Evolutionary conservation across 2,329 filamentous ascomycete species (phyloP), one percentile per base, ranked within the genome.

Genomic region (Daldinia sp.): DNA sequence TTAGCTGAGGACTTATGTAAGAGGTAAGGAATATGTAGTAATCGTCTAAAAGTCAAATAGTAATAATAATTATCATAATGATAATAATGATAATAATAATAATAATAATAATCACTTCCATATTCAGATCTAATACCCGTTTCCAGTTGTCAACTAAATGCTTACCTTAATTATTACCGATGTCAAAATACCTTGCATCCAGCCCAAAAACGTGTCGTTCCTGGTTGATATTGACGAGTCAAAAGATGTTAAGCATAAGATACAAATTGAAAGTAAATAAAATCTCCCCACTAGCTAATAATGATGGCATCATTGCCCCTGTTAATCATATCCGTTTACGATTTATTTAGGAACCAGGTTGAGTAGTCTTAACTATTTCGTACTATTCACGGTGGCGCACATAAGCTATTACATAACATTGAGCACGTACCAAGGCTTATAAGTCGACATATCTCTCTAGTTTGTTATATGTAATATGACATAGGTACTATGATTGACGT

Each of bases 321-420:
- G 61, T 57, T 18, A 54, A 62, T 65, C 65, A 50, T 61, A 53
- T 64, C 60, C 41, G 18, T 26, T 44, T 55, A 46, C 42, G 48
- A 15, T n/a, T 20, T 18, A 46, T 51, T 51, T 33, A 51, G 26
- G 9, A 51, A 15, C 46, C 13, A 39, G 12, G 7, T 37, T 37
- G 10, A 9, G 9, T 37, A 37, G 7, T 13, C 35, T 41, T 48
- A 59, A n/a, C 20, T 59, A 57, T n/a, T n/a, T 28, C 28, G 30
- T 33, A 33, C 30, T 5, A 33, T 33, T 33, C 30, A 33, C 10
- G 10, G 4, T 2, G 7, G 7, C 33, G 15, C 46, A 23, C 7
- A 18, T 10, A 23, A 46, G 9, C n/a, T 9, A 42, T 46, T 26
- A 23, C 18, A 12, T 46, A 46, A 18, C 37, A 39, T 39, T 41